These are phyloP conservation scores for Blastocystis sp. DNA, from an alignment of 352 stramenopile genomes.

Conservation along the genomic window DNA sequence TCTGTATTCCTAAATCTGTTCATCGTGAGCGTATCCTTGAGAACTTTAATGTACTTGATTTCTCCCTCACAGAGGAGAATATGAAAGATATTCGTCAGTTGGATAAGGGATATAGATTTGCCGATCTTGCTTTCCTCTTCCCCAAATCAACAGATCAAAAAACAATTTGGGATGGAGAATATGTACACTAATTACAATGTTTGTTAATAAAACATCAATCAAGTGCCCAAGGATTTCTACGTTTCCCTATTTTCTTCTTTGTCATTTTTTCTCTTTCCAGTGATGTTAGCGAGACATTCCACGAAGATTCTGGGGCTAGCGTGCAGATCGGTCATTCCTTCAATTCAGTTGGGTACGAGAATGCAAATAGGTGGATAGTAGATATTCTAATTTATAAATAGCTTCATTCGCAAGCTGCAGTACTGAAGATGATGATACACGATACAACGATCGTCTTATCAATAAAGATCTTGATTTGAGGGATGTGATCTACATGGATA, in stretches of 20 bases:
- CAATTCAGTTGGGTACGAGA: not conserved
- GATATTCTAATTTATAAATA: not conserved
- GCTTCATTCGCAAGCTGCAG: not conserved
- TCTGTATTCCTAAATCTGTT: conserved; percentile 75
- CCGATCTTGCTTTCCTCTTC: conserved; percentile 33
- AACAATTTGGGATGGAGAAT: conserved; percentile 45
- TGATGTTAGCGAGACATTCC: not conserved
- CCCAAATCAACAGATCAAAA: conserved; percentile 2
- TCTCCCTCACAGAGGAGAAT: conserved; percentile 75
- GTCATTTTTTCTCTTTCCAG: no score
- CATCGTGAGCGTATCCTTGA: conserved; percentile 73
- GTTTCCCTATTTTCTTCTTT: no score
- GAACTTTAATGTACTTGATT: conserved; percentile 75
- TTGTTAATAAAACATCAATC: conserved; percentile 7
- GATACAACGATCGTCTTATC: conserved; percentile 58
- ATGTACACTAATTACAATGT: conserved; percentile 6
- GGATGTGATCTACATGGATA: conserved; percentile 65
- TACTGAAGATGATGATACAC: not conserved
- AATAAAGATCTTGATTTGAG: conserved; percentile 54
- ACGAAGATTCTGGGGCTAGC: not conserved
- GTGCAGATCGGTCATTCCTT: not conserved
- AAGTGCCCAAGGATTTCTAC: no score
- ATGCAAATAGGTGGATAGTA: not conserved
- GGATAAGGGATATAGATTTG: conserved; percentile 76
- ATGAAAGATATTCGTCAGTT: conserved; percentile 75